Percentiles rank a stretch among this genome's conserved stretches.
phyloP scores from a whole-genome alignment of 257 asterid species.

The Rhazya stricta region DNA sequence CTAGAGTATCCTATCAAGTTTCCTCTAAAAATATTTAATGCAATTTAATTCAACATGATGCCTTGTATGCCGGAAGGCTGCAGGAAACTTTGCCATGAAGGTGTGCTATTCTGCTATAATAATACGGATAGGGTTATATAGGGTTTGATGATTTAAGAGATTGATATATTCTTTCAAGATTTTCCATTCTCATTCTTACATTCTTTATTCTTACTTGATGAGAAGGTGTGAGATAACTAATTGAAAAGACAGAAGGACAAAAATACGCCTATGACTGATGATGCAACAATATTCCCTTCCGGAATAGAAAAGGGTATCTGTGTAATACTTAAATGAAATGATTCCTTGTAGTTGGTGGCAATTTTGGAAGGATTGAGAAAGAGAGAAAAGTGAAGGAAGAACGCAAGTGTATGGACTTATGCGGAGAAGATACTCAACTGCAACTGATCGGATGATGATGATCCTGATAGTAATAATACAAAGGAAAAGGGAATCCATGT shows the following conservation, averaged over 20 bases:
- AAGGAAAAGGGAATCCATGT: constrained; percentile 77
- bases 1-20: constrained; percentile 6
- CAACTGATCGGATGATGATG: constrained; percentile 19
- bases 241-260: constrained; percentile 19
- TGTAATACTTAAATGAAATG: constrained; percentile 50
- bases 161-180: constrained; percentile 21
- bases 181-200: constrained; percentile 24
- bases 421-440: constrained; percentile 14
- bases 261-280: constrained; percentile 23
- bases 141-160: constrained; percentile 26
- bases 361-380: constrained; percentile 73
- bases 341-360: constrained; percentile 88
- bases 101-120: not conserved
- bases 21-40: constrained; percentile 15
- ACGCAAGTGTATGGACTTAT: constrained; percentile 51
- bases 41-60: constrained; percentile 11
- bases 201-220: constrained; percentile 24
- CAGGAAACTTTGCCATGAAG: constrained; percentile 2
- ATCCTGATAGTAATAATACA: constrained; percentile 31
- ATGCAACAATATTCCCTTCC: constrained; percentile 57
- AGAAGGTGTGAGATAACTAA: constrained; percentile 8
- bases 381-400: constrained; percentile 38
- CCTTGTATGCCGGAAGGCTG: not conserved
- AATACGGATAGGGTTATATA: constrained; percentile 26
- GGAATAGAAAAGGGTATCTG: constrained; percentile 38